Percentiles rank a stretch among this genome's conserved stretches.
Conservation (phyloP, 2,329 filamentous ascomycete genomes). For the Aspergillus sp. region DNA sequence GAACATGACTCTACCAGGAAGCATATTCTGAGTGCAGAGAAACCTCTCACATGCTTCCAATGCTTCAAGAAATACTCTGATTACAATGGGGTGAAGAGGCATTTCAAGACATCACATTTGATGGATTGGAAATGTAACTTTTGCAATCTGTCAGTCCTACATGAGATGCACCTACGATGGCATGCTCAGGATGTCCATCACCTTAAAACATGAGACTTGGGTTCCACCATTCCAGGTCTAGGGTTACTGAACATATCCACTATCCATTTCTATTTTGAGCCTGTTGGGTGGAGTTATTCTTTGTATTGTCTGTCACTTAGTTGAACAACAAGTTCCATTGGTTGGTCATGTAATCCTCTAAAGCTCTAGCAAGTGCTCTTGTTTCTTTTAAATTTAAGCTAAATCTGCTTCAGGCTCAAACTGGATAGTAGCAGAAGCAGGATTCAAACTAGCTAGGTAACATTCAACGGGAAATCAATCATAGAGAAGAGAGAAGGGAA, state of each 20-base stretch:
- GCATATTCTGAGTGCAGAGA: conserved; percentile 6
- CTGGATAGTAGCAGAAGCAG: no score
- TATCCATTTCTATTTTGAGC: no score
- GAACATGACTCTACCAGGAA: conserved; percentile 4
- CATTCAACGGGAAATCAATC: no score
- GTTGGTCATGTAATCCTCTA: neutral
- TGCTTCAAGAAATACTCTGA: conserved; percentile 13
- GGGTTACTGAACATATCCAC: no score
- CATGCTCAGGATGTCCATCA: conserved; percentile 8
- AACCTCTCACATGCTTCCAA: conserved; percentile 12
- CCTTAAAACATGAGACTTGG: conserved; percentile 10
- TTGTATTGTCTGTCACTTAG: neutral
- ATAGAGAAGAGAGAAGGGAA: no score
- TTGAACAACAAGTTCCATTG: neutral
- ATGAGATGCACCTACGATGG: conserved; percentile 11
- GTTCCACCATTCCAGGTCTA: conserved; percentile 3
- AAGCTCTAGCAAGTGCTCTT: neutral
- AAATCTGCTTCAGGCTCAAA: no score
- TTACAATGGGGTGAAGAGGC: conserved; percentile 13
- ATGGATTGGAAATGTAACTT: conserved; percentile 13
- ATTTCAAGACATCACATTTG: conserved; percentile 15
- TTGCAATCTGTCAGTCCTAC: conserved; percentile 12
- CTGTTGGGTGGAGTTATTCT: no score
- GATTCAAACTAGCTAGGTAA: no score
- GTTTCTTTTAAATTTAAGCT: no score